Conservation (phyloP, 495 filamentous ascomycete species). For the Darksidea phi region DNA sequence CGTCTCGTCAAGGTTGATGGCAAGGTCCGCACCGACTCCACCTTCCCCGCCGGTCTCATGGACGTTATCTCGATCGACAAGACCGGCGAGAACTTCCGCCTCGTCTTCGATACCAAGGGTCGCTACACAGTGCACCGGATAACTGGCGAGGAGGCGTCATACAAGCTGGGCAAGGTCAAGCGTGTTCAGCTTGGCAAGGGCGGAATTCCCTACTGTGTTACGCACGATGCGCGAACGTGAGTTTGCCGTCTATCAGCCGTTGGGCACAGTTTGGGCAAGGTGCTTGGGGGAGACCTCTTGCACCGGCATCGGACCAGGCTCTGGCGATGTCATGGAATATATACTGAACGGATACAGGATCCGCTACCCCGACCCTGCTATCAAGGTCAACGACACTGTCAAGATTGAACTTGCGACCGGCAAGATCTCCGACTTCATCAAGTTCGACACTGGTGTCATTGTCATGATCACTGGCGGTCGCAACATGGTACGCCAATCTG, state of each 20-base stretch:
- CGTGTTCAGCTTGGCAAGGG: conserved; percentile 97
- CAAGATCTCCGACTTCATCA: conserved; percentile 95
- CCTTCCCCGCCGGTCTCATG: conserved; percentile 98
- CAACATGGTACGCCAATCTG: conserved; percentile 23
- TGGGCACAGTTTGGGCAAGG: conserved; percentile 92
- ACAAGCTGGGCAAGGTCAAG: conserved; percentile 99
- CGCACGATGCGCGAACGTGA: conserved; percentile 99
- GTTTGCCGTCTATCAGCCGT: conserved; percentile 94
- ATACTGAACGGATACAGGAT: conserved; percentile 65
- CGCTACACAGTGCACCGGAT: conserved; percentile 99
- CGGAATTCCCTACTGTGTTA: conserved; percentile 99
- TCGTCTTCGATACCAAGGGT: conserved; percentile 99
- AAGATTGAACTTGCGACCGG: conserved; percentile 96
- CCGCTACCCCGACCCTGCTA: conserved; percentile 94
- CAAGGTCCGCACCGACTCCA: conserved; percentile 98
- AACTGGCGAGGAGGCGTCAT: conserved; percentile 93
- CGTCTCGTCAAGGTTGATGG: conserved; percentile 98
- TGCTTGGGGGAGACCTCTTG: conserved; percentile 25
- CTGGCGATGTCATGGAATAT: conserved; percentile 56
- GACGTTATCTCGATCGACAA: conserved; percentile 99
- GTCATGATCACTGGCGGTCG: conserved; percentile 66
- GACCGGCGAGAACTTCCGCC: conserved; percentile 99
- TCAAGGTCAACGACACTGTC: conserved; percentile 99
- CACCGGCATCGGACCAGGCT: conserved; percentile 45
- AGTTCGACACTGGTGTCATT: conserved; percentile 95